Conservation (phyloP, 106 monocot genomes). For the Amphibolis antarctica region DNA sequence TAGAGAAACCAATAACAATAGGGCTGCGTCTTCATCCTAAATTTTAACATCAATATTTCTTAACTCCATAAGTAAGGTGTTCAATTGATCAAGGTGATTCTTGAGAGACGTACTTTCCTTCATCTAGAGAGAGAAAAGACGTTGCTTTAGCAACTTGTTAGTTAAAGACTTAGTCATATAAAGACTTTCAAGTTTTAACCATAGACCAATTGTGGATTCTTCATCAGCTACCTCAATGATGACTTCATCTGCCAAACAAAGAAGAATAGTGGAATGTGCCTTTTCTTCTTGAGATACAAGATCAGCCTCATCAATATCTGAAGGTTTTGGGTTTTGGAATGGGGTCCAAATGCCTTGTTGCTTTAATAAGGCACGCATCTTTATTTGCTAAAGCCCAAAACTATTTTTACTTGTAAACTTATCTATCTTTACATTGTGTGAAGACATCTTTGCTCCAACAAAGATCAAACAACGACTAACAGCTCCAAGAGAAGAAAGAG, state of each 20-base stretch:
- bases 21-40: neutral
- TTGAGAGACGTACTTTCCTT: neutral
- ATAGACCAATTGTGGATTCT: neutral
- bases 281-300: neutral
- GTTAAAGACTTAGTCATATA: neutral
- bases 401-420: neutral
- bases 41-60: neutral
- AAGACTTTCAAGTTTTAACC: neutral
- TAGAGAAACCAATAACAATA: neutral
- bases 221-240: neutral
- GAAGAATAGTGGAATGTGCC: neutral
- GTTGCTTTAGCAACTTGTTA: neutral
- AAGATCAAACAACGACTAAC: neutral
- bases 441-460: neutral
- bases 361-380: neutral
- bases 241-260: neutral
- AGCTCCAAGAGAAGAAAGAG: neutral
- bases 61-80: neutral
- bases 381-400: neutral
- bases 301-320: neutral
- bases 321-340: accelerated
- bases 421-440: neutral
- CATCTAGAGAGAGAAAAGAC: neutral
- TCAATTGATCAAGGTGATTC: neutral
- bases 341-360: neutral